phyloP scores from a whole-genome alignment of 371 early-diverging fungal genomes.

The Mucor saturninus region DNA sequence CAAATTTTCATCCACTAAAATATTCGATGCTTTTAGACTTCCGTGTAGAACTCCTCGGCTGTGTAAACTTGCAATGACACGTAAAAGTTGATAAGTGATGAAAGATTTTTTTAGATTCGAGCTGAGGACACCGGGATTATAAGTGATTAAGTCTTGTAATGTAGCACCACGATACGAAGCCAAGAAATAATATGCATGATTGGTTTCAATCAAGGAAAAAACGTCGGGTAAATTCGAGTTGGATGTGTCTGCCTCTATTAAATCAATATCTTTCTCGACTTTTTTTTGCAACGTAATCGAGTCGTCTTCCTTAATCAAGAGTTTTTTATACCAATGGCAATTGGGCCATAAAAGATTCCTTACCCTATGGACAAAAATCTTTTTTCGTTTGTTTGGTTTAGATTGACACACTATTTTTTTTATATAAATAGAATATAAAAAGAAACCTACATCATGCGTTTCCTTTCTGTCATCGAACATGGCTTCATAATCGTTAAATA shows the following conservation, averaged over 20 bases:
- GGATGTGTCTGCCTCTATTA: conserved; percentile 20
- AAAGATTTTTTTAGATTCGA: conserved; percentile 67
- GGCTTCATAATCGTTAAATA: conserved; percentile 21
- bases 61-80: conserved; percentile 59
- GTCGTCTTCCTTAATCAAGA: conserved; percentile 17
- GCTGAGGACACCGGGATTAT: conserved; percentile 65
- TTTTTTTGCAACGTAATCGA: conserved; percentile 26
- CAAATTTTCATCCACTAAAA: conserved; percentile 69
- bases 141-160: conserved; percentile 64
- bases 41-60: conserved; percentile 64
- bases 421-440: background rate
- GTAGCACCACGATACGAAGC: conserved; percentile 65
- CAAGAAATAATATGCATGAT: conserved; percentile 58
- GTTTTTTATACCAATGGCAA: conserved; percentile 37
- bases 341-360: conserved; percentile 48
- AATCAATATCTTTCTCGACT: background rate
- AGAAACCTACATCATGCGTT: background rate
- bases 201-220: conserved; percentile 65
- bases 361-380: conserved; percentile 42
- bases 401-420: background rate
- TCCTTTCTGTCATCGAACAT: background rate
- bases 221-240: conserved; percentile 63
- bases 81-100: conserved; percentile 62
- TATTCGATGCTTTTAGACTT: conserved; percentile 60
- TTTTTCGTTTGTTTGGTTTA: background rate